These are phyloP conservation scores for Tuber magnatum DNA, from an alignment of 495 filamentous ascomycete genomes.

Conservation along the genomic window DNA sequence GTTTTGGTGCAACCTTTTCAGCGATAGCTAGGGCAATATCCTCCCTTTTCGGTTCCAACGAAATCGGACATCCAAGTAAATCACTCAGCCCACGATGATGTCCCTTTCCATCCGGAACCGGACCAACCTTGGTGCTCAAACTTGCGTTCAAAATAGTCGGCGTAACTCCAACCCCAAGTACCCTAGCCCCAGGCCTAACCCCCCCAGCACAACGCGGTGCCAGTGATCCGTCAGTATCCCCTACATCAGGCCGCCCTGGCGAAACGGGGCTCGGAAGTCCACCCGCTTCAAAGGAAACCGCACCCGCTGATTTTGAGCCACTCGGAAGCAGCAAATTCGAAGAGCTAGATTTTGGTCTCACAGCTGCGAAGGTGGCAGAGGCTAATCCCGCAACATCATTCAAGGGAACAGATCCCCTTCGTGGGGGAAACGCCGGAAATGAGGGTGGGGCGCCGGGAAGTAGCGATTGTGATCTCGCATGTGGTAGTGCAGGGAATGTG, in stretches of 20 bases:
- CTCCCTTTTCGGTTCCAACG: slow-evolving; percentile 22
- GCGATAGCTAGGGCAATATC: slow-evolving; percentile 9
- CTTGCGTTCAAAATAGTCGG: slow-evolving; percentile 38
- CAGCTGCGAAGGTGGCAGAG: slow-evolving; percentile 22
- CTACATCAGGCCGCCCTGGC: slow-evolving; percentile 2
- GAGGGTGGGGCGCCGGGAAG: slow-evolving; percentile 24
- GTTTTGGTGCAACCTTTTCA: slow-evolving; percentile 29
- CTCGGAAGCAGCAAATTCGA: slow-evolving; percentile 20
- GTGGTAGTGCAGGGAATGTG: slow-evolving; percentile 32
- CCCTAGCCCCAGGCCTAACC: slow-evolving; percentile 28
- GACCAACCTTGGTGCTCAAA: not conserved
- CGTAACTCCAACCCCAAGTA: slow-evolving; percentile 19
- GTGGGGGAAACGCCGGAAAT: slow-evolving; percentile 37
- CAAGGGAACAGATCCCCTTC: slow-evolving; percentile 37
- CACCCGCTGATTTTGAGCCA: slow-evolving; percentile 16
- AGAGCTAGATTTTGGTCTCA: slow-evolving; percentile 35
- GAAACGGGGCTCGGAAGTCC: slow-evolving; percentile 10
- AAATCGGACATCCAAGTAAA: slow-evolving; percentile 31
- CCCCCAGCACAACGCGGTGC: slow-evolving; percentile 21
- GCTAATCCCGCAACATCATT: slow-evolving; percentile 18
- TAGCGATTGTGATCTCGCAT: slow-evolving; percentile 35
- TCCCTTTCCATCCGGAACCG: slow-evolving; percentile 15
- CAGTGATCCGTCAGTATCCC: slow-evolving; percentile 9
- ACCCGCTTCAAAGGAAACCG: not conserved
- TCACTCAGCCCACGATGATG: slow-evolving; percentile 27